Conservation (phyloP, 2,329 filamentous ascomycete genomes). For the Ophiosphaerella herpotricha region DNA sequence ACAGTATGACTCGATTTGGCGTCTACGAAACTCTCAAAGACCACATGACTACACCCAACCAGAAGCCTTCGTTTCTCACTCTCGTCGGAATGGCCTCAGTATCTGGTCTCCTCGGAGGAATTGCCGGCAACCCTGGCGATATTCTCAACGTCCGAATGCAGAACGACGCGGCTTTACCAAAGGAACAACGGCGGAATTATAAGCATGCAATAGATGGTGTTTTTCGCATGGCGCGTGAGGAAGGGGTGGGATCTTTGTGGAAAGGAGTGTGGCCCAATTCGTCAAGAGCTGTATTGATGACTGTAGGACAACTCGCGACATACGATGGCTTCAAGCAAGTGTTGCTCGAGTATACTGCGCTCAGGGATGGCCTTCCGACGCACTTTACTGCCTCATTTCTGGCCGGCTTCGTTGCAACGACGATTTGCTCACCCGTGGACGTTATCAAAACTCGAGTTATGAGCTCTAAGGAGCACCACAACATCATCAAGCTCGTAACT, state of each 20-base stretch:
- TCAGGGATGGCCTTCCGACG: constrained; percentile 71
- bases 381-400: constrained; percentile 80
- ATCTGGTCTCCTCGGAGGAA: constrained; percentile 85
- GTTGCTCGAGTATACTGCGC: constrained; percentile 67
- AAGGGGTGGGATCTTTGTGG: constrained; percentile 78
- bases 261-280: constrained; percentile 85
- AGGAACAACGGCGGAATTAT: constrained; percentile 80
- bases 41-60: constrained; percentile 59
- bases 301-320: constrained; percentile 78
- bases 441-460: constrained; percentile 90
- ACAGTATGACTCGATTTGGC: constrained; percentile 94
- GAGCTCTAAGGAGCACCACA: constrained; percentile 63
- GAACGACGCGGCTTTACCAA: constrained; percentile 79
- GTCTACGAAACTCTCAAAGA: constrained; percentile 93
- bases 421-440: constrained; percentile 82
- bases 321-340: constrained; percentile 82
- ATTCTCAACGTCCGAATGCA: constrained; percentile 99
- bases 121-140: constrained; percentile 92
- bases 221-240: constrained; percentile 81
- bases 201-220: constrained; percentile 86
- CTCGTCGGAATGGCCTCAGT: constrained; percentile 81
- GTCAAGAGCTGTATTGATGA: constrained; percentile 84
- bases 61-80: constrained; percentile 69
- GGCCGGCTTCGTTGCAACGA: constrained; percentile 82
- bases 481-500: constrained; percentile 63